A percentile compares a stretch with the other conserved stretches of the same genome.
phyloP scores from a whole-genome alignment of 495 filamentous ascomycete species.

The Hamigera avellanea region DNA sequence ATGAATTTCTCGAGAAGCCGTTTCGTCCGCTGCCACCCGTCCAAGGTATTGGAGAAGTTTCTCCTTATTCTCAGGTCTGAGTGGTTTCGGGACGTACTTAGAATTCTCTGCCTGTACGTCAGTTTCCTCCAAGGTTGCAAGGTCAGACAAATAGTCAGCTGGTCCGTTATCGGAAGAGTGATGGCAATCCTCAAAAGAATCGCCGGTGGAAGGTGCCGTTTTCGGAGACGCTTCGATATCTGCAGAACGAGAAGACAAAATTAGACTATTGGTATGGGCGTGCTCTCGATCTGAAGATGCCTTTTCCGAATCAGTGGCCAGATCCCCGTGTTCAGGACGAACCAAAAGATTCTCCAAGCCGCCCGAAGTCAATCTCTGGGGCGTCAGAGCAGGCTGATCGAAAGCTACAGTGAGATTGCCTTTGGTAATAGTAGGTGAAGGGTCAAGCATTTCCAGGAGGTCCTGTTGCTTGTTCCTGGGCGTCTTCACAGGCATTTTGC shows the following conservation, averaged over 20 bases:
- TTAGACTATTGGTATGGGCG: too few relatives aligned
- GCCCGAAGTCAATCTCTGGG: background rate
- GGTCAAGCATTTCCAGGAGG: slow-evolving; percentile 7
- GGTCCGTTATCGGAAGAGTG: too few relatives aligned
- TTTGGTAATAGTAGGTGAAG: slow-evolving; percentile 1
- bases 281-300: too few relatives aligned
- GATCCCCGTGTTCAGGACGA: too few relatives aligned
- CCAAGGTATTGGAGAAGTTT: too few relatives aligned
- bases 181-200: too few relatives aligned
- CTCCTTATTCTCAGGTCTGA: slow-evolving; percentile 1
- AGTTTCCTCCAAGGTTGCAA: too few relatives aligned
- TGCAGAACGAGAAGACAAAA: background rate
- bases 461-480: background rate
- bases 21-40: slow-evolving; percentile 5
- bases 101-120: too few relatives aligned
- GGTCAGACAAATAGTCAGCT: too few relatives aligned
- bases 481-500: background rate
- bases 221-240: background rate
- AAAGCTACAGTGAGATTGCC: slow-evolving; percentile 2
- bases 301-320: too few relatives aligned
- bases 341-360: background rate
- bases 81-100: too few relatives aligned
- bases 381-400: slow-evolving; percentile 10
- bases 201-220: too few relatives aligned
- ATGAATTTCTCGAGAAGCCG: slow-evolving; percentile 8